Percentiles rank a stretch among this genome's conserved stretches.
Conservation (phyloP, 306 rosid genomes). For the Dalbergia cultrata region DNA sequence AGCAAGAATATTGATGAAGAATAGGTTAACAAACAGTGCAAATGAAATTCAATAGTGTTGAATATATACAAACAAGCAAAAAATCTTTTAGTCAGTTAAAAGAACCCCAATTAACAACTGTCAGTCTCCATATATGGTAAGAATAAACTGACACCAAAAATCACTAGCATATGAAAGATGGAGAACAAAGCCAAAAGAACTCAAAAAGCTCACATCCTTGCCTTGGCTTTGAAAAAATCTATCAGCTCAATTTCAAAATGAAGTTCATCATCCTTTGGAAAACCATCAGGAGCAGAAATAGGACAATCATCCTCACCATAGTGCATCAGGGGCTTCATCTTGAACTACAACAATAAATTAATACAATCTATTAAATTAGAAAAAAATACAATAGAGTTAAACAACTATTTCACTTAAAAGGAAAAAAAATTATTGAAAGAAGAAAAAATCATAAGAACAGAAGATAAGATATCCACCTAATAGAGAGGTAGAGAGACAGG, state of each 20-base stretch:
- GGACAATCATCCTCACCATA: conserved; percentile 95
- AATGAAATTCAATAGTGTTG: conserved; percentile 13
- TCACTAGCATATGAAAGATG: conserved; percentile 25
- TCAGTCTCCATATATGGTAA: conserved; percentile 2
- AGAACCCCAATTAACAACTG: conserved; percentile 4
- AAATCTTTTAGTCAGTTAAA: not conserved
- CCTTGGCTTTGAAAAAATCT: conserved; percentile 92
- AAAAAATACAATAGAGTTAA: conserved; percentile 19
- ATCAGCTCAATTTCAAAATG: conserved; percentile 95
- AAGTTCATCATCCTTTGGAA: conserved; percentile 92
- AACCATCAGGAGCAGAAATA: conserved; percentile 67
- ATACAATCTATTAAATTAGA: conserved; percentile 16
- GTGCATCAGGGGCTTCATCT: conserved; percentile 93
- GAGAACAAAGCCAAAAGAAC: conserved; percentile 9
- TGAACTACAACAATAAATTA: conserved; percentile 67
- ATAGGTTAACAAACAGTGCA: conserved; percentile 34
- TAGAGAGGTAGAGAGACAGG: not conserved
- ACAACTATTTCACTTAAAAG: conserved; percentile 17
- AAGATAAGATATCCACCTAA: conserved; percentile 4
- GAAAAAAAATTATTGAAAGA: conserved; percentile 1
- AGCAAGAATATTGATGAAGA: conserved; percentile 40
- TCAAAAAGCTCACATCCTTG: conserved; percentile 53
- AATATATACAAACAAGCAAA: not conserved
- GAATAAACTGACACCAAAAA: conserved; percentile 10
- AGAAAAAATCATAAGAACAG: conserved; percentile 21